A percentile compares a stretch with the other conserved stretches of the same genome.
These are phyloP conservation scores for Apiospora koreana DNA, from an alignment of 2,329 filamentous ascomycete species.

Conservation along the genomic window DNA sequence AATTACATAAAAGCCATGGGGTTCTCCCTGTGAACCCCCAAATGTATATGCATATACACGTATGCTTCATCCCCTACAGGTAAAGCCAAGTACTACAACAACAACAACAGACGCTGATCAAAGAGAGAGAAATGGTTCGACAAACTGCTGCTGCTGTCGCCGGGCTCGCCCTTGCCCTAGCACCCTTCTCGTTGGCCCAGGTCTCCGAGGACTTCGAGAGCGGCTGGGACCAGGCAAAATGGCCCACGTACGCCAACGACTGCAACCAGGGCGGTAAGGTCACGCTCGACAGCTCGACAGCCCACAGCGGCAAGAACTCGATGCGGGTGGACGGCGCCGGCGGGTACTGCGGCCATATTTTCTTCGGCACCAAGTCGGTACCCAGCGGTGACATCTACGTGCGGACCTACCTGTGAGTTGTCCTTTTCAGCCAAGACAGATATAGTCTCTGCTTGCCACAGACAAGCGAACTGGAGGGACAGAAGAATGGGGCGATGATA, in stretches of 20 bases:
- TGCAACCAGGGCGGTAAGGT: slow-evolving; percentile 62
- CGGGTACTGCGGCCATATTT: slow-evolving; percentile 60
- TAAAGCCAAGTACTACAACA: background rate
- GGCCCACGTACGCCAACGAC: slow-evolving; percentile 60
- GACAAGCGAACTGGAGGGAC: no score
- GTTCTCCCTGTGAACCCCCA: background rate
- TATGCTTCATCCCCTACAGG: background rate
- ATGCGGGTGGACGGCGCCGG: slow-evolving; percentile 53
- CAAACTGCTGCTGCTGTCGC: background rate
- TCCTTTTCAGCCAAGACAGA: background rate
- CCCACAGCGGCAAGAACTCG: slow-evolving; percentile 57
- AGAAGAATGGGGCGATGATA: background rate
- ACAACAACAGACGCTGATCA: background rate
- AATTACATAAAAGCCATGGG: background rate
- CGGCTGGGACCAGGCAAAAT: slow-evolving; percentile 58
- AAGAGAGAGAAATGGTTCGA: background rate
- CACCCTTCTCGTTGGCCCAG: slow-evolving; percentile 52
- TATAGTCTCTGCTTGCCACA: background rate
- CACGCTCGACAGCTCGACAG: slow-evolving; percentile 55
- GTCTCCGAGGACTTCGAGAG: slow-evolving; percentile 58
- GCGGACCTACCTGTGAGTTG: slow-evolving; percentile 54
- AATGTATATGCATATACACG: background rate
- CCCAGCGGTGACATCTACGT: slow-evolving; percentile 61
- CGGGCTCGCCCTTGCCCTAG: slow-evolving; percentile 46
- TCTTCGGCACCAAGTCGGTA: slow-evolving; percentile 59